phyloP scores from a whole-genome alignment of 495 filamentous ascomycete species.

The Glonium stellatum region DNA sequence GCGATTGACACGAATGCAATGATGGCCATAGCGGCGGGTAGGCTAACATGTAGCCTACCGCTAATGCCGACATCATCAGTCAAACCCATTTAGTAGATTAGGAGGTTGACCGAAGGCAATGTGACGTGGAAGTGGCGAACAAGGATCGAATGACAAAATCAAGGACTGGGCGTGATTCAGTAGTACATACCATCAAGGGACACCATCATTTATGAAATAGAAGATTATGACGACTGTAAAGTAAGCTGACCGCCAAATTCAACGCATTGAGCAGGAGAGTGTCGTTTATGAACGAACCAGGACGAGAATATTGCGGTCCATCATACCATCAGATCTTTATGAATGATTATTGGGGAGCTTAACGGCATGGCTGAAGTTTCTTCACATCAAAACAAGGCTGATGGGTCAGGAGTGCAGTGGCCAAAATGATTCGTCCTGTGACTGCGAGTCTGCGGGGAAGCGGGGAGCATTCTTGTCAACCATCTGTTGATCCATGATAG shows the following conservation, averaged over 20 bases:
- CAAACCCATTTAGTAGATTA: background rate
- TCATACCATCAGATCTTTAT: no score
- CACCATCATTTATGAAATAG: no score
- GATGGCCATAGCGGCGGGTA: conserved; percentile 4
- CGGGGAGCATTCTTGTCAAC: background rate
- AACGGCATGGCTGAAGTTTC: background rate
- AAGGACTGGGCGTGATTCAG: no score
- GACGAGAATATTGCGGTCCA: no score
- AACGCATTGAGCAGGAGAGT: no score
- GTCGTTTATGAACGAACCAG: no score
- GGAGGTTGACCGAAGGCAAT: background rate
- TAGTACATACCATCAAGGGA: no score
- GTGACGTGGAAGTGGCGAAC: background rate
- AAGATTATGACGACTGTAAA: no score
- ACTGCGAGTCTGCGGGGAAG: background rate
- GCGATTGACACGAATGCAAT: conserved; percentile 15
- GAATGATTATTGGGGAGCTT: background rate
- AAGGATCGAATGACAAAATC: no score
- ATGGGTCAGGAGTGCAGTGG: background rate
- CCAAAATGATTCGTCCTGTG: background rate
- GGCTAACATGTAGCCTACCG: background rate
- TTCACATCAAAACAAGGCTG: background rate
- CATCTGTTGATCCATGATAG: background rate
- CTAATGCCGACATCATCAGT: background rate
- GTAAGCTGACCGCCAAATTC: no score